phyloP scores from a whole-genome alignment of 768 basidiomycete genomes.

The Amanita polypyramis region DNA sequence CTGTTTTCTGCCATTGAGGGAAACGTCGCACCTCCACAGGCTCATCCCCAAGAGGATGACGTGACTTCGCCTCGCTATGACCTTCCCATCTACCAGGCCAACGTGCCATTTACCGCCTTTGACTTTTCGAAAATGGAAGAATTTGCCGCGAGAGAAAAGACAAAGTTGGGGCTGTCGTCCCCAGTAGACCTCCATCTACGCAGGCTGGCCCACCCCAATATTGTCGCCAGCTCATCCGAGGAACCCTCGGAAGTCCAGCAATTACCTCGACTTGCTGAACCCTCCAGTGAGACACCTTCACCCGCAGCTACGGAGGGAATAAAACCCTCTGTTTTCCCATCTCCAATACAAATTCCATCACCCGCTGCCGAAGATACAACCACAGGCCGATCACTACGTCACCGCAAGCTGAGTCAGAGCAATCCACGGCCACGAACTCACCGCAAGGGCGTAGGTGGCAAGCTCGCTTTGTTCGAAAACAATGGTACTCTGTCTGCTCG shows the following conservation, averaged over 20 bases:
- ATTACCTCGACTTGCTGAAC: neutral
- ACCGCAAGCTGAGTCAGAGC: constrained; percentile 83
- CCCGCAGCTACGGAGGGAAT: neutral
- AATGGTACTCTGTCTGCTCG: constrained; percentile 33
- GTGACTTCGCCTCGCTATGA: constrained; percentile 29
- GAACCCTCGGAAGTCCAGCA: neutral
- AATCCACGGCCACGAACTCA: constrained; percentile 54
- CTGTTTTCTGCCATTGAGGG: constrained; percentile 10
- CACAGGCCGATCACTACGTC: constrained; percentile 37
- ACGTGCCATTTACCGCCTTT: constrained; percentile 45
- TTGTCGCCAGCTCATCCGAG: constrained; percentile 5
- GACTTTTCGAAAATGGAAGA: constrained; percentile 71
- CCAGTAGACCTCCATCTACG: constrained; percentile 16
- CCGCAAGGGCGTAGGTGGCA: constrained; percentile 58
- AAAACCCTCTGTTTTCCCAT: neutral
- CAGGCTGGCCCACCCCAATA: neutral
- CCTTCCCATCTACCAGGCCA: constrained; percentile 63
- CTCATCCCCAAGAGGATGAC: constrained; percentile 27
- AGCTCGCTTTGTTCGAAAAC: constrained; percentile 85
- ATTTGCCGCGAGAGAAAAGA: constrained; percentile 64
- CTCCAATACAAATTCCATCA: neutral
- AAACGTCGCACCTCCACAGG: constrained; percentile 23
- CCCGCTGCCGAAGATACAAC: constrained; percentile 13
- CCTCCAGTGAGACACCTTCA: neutral
- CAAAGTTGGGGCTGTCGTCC: constrained; percentile 46